Percentiles rank a stretch among this genome's conserved stretches.
These are phyloP conservation scores for Alternaria gaisen DNA, from an alignment of 2,329 filamentous ascomycete species.

Conservation along the genomic window DNA sequence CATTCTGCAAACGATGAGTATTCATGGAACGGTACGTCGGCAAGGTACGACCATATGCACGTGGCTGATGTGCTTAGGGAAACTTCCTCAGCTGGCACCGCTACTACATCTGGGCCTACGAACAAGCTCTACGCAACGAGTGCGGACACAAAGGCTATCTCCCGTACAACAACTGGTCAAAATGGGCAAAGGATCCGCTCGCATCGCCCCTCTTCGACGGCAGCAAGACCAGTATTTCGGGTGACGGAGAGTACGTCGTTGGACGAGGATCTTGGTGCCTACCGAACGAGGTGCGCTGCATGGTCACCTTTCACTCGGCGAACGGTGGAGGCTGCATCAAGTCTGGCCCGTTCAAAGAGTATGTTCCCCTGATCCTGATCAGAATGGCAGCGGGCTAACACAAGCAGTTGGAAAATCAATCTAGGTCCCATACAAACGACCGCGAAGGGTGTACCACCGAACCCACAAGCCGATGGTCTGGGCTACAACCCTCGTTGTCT, in stretches of 20 bases:
- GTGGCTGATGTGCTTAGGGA: too few species aligned
- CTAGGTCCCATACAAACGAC: not conserved
- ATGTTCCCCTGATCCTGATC: not conserved
- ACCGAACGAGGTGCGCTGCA: not conserved
- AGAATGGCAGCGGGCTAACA: not conserved
- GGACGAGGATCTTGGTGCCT: not conserved
- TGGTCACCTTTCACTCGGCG: not conserved
- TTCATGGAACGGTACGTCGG: too few species aligned
- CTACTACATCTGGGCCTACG: too few species aligned
- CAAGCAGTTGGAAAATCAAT: not conserved
- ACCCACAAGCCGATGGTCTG: not conserved
- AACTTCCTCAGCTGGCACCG: too few species aligned
- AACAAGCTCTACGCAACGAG: not conserved
- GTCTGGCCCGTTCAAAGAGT: not conserved
- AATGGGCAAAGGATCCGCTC: not conserved
- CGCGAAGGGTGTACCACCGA: not conserved
- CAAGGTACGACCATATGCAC: too few species aligned
- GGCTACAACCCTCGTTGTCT: not conserved
- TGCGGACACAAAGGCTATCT: not conserved
- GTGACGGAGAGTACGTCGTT: not conserved
- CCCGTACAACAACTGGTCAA: not conserved
- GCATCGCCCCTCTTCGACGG: not conserved
- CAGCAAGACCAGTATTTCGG: not conserved
- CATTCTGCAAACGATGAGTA: too few species aligned
- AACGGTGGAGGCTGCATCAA: not conserved